Evolutionary conservation across 2,329 filamentous ascomycete genomes (phyloP).

Genomic region (Aureobasidium sp.): DNA sequence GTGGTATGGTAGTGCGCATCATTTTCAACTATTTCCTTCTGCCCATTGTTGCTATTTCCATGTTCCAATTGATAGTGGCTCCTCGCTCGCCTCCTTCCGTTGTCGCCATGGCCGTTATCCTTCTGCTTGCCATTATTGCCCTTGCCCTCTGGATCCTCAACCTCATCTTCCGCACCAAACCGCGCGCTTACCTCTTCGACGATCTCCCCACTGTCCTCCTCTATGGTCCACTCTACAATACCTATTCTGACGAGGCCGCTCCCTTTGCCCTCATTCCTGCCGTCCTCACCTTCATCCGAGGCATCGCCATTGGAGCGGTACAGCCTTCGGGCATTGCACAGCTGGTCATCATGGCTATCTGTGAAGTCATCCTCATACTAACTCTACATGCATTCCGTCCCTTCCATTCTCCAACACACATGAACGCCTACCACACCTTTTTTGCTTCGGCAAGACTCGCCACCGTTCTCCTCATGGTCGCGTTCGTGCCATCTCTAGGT

Average conservation of each 20-base stretch:
- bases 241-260: slow-evolving; percentile 86
- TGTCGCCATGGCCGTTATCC: slow-evolving; percentile 64
- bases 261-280: slow-evolving; percentile 84
- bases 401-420: slow-evolving; percentile 83
- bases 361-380: slow-evolving; percentile 82
- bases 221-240: slow-evolving; percentile 94
- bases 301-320: slow-evolving; percentile 83
- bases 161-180: slow-evolving; percentile 70
- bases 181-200: slow-evolving; percentile 83
- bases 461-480: slow-evolving; percentile 43
- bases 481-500: slow-evolving; percentile 76
- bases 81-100: slow-evolving; percentile 57
- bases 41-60: slow-evolving; percentile 75
- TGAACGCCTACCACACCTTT: slow-evolving; percentile 90
- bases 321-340: slow-evolving; percentile 91
- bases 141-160: slow-evolving; percentile 72
- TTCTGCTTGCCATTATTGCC: slow-evolving; percentile 61
- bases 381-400: slow-evolving; percentile 84
- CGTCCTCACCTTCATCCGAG: slow-evolving; percentile 73
- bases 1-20: slow-evolving; percentile 56
- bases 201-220: slow-evolving; percentile 80
- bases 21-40: slow-evolving; percentile 89
- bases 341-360: slow-evolving; percentile 83
- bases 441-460: slow-evolving; percentile 71
- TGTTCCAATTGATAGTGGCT: slow-evolving; percentile 83